Base-by-base conservation (phyloP, 805 yeast genomes). In the Aciculoconidium aculeatum region DNA sequence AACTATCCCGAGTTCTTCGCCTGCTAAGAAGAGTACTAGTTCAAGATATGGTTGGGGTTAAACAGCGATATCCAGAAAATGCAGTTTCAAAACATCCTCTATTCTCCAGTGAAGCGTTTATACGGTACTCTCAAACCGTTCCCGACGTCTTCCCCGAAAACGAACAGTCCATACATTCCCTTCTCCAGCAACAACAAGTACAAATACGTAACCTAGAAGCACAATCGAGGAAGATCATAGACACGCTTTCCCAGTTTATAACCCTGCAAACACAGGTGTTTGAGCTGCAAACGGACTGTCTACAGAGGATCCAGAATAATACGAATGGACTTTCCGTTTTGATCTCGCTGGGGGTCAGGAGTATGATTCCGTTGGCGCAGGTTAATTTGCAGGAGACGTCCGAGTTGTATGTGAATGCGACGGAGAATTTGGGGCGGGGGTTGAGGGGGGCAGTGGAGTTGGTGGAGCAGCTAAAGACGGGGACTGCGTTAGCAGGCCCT, bases 41-140 rank as follows among this genome's bases (percentile, higher is more conserved):
- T 21, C 61, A 55, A 39, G 61, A 55, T 27, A 53, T 55, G 60
- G 53, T 49, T 6, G 33, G 47, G 5, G 24, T 55, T 2, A 40
- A 40, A 23, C 28, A 26, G 11, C 28, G 31, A 14, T 51, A 44
- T 30, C 59, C 58, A 4, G 27, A 36, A 4, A 50, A 49, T 26
- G 43, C 51, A 9, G 28, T 55, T 10, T 44, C 45, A 11, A 31
- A 35, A 17, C 55, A 53, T 29, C 48, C 53, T 9, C 39, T 53
- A 7, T 55, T 55, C 35, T 44, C 39, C 21, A 31, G 43, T 9
- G 25, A 27, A 4, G 25, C 32, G 4, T 53, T 53, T 19, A 20
- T 20, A 14, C 4, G 45, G 40, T 7, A 31, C 36, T 1, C 19
- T 24, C 4, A 27, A 16, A 14, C 25, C 22, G 8, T 23, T 14